Conservation (phyloP, 495 filamentous ascomycete species). For the Astrothelium subdiscretum region DNA sequence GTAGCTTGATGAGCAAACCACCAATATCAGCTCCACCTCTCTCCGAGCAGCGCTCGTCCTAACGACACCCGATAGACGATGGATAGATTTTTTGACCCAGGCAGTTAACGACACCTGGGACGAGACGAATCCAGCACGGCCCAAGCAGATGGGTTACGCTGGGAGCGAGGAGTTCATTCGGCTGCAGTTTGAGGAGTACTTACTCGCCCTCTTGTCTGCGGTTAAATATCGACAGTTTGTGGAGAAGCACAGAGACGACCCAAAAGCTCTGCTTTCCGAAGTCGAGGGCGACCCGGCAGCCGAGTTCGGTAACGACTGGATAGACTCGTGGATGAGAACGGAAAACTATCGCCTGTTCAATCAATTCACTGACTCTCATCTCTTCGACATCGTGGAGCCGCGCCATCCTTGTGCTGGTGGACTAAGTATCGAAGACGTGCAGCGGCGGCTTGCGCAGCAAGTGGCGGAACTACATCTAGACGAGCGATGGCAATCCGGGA, state of each 20-base stretch:
- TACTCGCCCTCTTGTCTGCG: constrained; percentile 75
- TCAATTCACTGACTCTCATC: constrained; percentile 63
- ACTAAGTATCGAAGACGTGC: constrained; percentile 87
- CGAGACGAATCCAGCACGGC: constrained; percentile 72
- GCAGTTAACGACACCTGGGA: constrained; percentile 96
- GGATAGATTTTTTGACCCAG: constrained; percentile 92
- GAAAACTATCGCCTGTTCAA: constrained; percentile 84
- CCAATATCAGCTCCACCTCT: constrained; percentile 71
- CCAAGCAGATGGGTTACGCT: constrained; percentile 88
- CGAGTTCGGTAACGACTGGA: constrained; percentile 70
- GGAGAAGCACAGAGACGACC: constrained; percentile 45
- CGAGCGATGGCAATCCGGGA: constrained; percentile 64
- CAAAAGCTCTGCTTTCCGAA: constrained; percentile 46
- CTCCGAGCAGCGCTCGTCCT: constrained; percentile 67
- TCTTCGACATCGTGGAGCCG: constrained; percentile 90
- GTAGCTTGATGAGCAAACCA: constrained; percentile 73
- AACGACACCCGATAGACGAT: constrained; percentile 78
- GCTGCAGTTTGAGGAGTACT: constrained; percentile 94
- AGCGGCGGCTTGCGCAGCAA: constrained; percentile 70
- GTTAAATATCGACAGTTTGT: constrained; percentile 85
- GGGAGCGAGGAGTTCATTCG: constrained; percentile 97
- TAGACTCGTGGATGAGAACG: constrained; percentile 70
- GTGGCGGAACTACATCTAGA: constrained; percentile 73
- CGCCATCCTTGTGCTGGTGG: constrained; percentile 91
- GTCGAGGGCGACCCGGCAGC: constrained; percentile 73